phyloP scores from a whole-genome alignment of 768 basidiomycete genomes.

The Sarcodon aspratus region DNA sequence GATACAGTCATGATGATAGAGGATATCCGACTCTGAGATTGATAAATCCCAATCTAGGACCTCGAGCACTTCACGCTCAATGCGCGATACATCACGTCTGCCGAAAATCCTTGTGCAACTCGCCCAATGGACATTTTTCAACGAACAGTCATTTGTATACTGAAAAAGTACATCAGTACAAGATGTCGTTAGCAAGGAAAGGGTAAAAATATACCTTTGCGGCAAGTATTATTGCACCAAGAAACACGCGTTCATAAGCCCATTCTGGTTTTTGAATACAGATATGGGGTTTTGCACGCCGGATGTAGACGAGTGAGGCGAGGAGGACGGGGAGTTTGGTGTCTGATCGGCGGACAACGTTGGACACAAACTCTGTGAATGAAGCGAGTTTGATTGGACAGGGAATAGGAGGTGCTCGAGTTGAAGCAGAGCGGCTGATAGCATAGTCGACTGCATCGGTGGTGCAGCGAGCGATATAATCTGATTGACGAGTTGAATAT shows the following conservation, averaged over 20 bases:
- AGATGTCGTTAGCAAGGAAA: neutral
- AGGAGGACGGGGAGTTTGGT: slow-evolving; percentile 60
- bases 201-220: slow-evolving; percentile 48
- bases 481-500: slow-evolving; percentile 23
- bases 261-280: slow-evolving; percentile 76
- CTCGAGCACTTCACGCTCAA: slow-evolving; percentile 74
- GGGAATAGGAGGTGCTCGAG: slow-evolving; percentile 19
- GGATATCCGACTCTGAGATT: slow-evolving; percentile 51
- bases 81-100: slow-evolving; percentile 69
- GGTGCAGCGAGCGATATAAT: slow-evolving; percentile 59
- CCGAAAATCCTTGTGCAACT: slow-evolving; percentile 77
- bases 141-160: slow-evolving; percentile 82
- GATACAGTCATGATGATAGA: slow-evolving; percentile 30
- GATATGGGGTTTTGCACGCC: slow-evolving; percentile 66
- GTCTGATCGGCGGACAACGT: slow-evolving; percentile 64
- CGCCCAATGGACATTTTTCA: slow-evolving; percentile 88
- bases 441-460: slow-evolving; percentile 68
- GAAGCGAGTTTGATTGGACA: slow-evolving; percentile 41
- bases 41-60: slow-evolving; percentile 69
- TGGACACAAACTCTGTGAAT: slow-evolving; percentile 55
- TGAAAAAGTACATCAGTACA: slow-evolving; percentile 12
- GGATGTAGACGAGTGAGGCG: slow-evolving; percentile 64
- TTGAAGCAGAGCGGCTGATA: slow-evolving; percentile 51
- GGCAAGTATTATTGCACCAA: slow-evolving; percentile 77
- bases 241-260: slow-evolving; percentile 85